A percentile compares a stretch with the other conserved stretches of the same genome.
Evolutionary conservation across 2,329 filamentous ascomycete genomes (phyloP).

Genomic region (Reticulascus tulasneorum): DNA sequence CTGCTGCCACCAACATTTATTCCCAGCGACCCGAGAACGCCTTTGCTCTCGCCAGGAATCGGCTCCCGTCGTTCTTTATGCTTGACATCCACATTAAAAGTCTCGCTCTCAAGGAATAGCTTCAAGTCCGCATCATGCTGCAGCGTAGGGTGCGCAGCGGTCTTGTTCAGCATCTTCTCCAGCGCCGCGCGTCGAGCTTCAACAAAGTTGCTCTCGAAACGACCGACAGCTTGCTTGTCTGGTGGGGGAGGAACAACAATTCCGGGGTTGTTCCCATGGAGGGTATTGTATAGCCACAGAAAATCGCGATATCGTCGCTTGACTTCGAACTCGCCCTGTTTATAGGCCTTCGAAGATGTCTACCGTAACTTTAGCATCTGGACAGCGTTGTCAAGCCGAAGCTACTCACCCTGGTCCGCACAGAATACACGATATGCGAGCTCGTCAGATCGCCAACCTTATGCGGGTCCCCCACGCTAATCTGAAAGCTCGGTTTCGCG

Average conservation of each 20-base stretch:
- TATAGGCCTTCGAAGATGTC: constrained; percentile 96
- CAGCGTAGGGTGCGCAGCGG: constrained; percentile 78
- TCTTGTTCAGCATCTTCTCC: constrained; percentile 98
- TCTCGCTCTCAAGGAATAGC: constrained; percentile 92
- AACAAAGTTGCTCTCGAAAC: constrained; percentile 95
- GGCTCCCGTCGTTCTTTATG: constrained; percentile 93
- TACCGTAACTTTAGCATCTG: constrained; percentile 30
- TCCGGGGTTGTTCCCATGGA: constrained; percentile 92
- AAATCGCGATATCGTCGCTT: constrained; percentile 95
- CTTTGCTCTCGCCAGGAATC: constrained; percentile 83
- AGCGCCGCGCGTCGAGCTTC: constrained; percentile 86
- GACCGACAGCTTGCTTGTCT: constrained; percentile 94
- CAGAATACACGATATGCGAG: constrained; percentile 96
- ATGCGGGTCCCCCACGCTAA: constrained; percentile 91
- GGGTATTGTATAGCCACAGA: constrained; percentile 91
- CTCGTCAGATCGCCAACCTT: constrained; percentile 96
- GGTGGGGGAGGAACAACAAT: constrained; percentile 93
- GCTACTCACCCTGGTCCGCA: constrained; percentile 73
- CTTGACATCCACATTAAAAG: constrained; percentile 95
- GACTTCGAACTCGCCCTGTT: constrained; percentile 86
- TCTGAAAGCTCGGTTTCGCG: constrained; percentile 85
- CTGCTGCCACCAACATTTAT: constrained; percentile 70
- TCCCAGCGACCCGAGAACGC: constrained; percentile 82
- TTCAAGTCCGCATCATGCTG: constrained; percentile 94
- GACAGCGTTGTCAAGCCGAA: constrained; percentile 1